These are phyloP conservation scores for Trichoderma breve DNA, from an alignment of 2,329 filamentous ascomycete genomes.

Conservation along the genomic window DNA sequence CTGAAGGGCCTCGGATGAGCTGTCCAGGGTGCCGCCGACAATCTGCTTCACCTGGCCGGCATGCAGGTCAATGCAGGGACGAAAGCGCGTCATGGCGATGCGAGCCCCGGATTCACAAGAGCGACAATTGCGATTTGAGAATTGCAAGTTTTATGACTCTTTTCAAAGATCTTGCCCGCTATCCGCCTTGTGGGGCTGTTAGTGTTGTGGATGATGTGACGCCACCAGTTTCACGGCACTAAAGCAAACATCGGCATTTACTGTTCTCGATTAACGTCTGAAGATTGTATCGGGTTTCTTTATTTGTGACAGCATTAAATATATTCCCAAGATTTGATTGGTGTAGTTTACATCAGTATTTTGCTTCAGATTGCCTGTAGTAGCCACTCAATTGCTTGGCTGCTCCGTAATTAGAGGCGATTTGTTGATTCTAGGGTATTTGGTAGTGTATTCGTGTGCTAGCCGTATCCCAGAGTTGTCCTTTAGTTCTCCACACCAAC, in stretches of 20 bases:
- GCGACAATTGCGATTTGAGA: background rate
- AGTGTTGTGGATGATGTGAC: constrained; percentile 12
- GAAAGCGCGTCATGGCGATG: constrained; percentile 78
- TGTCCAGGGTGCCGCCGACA: constrained; percentile 86
- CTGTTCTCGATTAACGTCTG: background rate
- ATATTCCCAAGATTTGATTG: background rate
- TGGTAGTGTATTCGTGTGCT: background rate
- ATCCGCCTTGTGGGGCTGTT: constrained; percentile 12
- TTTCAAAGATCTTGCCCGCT: background rate
- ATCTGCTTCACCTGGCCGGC: constrained; percentile 99
- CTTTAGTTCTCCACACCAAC: background rate
- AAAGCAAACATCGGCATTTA: background rate
- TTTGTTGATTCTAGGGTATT: background rate
- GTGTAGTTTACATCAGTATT: background rate
- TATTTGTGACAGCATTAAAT: background rate
- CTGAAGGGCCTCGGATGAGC: constrained; percentile 63
- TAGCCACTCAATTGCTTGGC: background rate
- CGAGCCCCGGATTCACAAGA: background rate
- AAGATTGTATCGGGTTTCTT: background rate
- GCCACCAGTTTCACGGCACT: constrained; percentile 6
- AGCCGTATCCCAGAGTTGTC: background rate
- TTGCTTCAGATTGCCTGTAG: background rate
- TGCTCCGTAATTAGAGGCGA: background rate
- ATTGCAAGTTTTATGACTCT: background rate
- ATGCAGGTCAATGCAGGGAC: constrained; percentile 96